Evolutionary conservation across 2,329 filamentous ascomycete species (phyloP).

Genomic region (Ascomycota sp.): DNA sequence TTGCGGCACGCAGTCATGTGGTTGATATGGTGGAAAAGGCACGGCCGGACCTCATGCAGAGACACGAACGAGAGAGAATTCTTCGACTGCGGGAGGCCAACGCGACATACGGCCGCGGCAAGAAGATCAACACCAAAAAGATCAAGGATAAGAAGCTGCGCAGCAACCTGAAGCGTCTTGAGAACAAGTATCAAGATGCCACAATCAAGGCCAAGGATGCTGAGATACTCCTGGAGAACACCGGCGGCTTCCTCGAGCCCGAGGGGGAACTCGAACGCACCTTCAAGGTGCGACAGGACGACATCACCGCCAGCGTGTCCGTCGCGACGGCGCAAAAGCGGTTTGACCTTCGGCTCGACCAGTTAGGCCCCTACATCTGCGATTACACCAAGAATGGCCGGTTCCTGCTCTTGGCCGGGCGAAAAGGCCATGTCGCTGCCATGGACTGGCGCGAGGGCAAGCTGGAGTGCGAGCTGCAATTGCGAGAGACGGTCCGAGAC

Average conservation of each 20-base stretch:
- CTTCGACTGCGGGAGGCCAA: conserved; percentile 39
- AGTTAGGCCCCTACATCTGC: conserved; percentile 65
- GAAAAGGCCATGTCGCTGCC: conserved; percentile 84
- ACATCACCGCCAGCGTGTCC: conserved; percentile 52
- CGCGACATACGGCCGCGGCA: conserved; percentile 64
- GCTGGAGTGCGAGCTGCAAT: conserved; percentile 71
- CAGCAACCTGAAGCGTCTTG: conserved; percentile 53
- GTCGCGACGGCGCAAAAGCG: conserved; percentile 77
- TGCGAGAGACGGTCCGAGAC: conserved; percentile 77
- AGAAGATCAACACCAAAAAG: conserved; percentile 44
- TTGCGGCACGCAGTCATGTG: conserved; percentile 25
- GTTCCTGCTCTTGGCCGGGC: conserved; percentile 62
- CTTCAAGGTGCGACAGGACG: conserved; percentile 76
- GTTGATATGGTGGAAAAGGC: conserved; percentile 25
- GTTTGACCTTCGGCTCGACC: conserved; percentile 67
- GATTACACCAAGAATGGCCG: conserved; percentile 82
- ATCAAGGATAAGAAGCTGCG: conserved; percentile 82
- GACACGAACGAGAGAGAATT: conserved; percentile 26
- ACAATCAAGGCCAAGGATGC: conserved; percentile 75
- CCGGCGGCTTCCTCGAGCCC: conserved; percentile 64
- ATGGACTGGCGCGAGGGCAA: conserved; percentile 94
- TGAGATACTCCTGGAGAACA: conserved; percentile 79
- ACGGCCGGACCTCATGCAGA: conserved; percentile 28
- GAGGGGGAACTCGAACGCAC: conserved; percentile 77
- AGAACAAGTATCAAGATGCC: conserved; percentile 64